Conservation (phyloP, 495 filamentous ascomycete species). For the Aspergillus heteromorphus region DNA sequence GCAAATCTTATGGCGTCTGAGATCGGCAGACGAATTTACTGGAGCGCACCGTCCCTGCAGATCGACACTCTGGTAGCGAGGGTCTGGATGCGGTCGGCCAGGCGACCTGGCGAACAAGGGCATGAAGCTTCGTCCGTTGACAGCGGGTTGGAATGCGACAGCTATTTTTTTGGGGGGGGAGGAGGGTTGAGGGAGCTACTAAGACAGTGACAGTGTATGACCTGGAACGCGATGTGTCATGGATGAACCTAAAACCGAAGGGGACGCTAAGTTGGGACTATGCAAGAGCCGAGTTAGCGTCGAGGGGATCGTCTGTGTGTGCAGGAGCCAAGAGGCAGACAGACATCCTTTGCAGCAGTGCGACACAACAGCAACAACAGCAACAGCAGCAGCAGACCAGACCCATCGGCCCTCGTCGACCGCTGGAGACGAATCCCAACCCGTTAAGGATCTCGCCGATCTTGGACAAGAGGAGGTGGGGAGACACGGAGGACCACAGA, state of each 20-base stretch:
- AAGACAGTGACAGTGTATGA: neutral
- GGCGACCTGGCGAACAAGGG: neutral
- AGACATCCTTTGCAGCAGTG: neutral
- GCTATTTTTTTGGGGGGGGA: neutral
- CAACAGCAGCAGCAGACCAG: neutral
- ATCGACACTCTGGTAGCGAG: neutral
- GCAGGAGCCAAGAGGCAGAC: neutral
- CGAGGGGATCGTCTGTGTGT: neutral
- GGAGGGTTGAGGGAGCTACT: neutral
- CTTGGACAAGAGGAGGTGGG: too few species aligned
- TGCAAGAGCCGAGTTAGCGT: neutral
- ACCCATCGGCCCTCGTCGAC: neutral
- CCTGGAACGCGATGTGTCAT: neutral
- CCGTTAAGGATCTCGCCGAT: too few species aligned
- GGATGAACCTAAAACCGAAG: neutral
- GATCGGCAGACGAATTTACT: neutral
- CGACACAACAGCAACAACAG: too few species aligned
- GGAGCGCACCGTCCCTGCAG: conserved; percentile 10
- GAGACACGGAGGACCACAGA: too few species aligned
- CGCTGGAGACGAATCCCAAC: too few species aligned
- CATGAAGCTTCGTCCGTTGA: neutral
- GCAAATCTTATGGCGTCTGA: neutral
- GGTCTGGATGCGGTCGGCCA: neutral
- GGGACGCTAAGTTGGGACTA: neutral
- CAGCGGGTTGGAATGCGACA: neutral